Base-by-base conservation (phyloP, 495 filamentous ascomycete genomes). In the Pyrenopolyporus hunteri region DNA sequence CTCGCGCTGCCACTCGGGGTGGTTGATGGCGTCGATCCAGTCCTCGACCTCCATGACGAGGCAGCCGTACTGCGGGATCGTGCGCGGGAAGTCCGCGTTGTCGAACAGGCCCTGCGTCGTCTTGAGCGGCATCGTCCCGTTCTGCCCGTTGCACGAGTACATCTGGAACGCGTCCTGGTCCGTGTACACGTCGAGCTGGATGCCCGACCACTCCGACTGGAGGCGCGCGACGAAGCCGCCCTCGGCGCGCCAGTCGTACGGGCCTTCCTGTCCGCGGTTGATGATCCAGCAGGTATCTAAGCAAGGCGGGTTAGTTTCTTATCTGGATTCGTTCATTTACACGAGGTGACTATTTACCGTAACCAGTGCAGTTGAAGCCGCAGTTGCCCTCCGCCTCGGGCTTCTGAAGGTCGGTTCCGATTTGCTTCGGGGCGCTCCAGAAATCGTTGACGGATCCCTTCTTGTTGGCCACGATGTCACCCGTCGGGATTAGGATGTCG, bases 21-120 rank as follows among this genome's bases (percentile, higher is more conserved):
- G 77, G 71, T 92, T 92, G 74, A 93, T 90, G 17, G 77, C 89
- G 67, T 91, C 89, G 66, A 93, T 92, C 84, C 85, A 93, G 68
- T 87, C 83, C 76, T 86, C 74, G 19, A 85, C 82, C 63, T 85
- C 83, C 63, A 92, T 78, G 20, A 91, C 88, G 43, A 91, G 43
- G 67, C 88, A 93, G 20, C 89, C 89, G 67, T 87, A 87, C 74
- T 90, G 74, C 44, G 86, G 77, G 43, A 85, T 80, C 16, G 74
- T 80, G 14, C 82, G 66, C 20, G 76, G 75, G 57, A 78, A 75
- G 7, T 69, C 58, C 3, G 51, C 20, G 37, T 76, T 64, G 63
- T 73, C 70, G 51, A 59, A 50, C 6, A 78, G 45, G 6, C 89
- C 89, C 62, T 89, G 89, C 42, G 88, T 83, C 57, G 80, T 69